These are phyloP conservation scores for Dimargaris xerosporica DNA, from an alignment of 192 early-diverging fungal species.

Conservation along the genomic window DNA sequence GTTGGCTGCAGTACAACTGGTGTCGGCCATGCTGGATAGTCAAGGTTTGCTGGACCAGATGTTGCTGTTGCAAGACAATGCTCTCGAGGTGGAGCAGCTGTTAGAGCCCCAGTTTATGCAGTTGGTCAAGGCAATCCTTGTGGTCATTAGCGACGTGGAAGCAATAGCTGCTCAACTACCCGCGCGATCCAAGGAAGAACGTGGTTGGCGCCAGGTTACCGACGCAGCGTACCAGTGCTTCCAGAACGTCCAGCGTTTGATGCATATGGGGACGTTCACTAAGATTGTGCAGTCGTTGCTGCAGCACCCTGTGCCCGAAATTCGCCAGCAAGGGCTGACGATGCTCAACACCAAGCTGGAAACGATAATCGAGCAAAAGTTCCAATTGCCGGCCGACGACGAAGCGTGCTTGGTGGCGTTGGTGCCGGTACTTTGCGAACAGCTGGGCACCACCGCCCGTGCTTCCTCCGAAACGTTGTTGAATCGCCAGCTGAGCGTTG, in stretches of 20 bases:
- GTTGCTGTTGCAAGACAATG: too few relatives aligned
- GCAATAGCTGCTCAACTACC: too few relatives aligned
- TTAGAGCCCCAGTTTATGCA: too few relatives aligned
- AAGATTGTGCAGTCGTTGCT: slow-evolving; percentile 47
- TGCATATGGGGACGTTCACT: slow-evolving; percentile 63
- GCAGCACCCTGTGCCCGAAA: slow-evolving; percentile 35
- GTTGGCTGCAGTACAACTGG: slow-evolving; percentile 27
- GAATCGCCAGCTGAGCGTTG: slow-evolving; percentile 61
- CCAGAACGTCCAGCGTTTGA: slow-evolving; percentile 54
- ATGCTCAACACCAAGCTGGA: slow-evolving; percentile 56
- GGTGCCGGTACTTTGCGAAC: slow-evolving; percentile 10
- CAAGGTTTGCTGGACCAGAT: background rate
- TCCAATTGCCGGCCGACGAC: slow-evolving; percentile 13
- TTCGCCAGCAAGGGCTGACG: slow-evolving; percentile 58
- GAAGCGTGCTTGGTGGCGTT: slow-evolving; percentile 23
- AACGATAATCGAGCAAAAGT: slow-evolving; percentile 17
- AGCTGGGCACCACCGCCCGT: background rate
- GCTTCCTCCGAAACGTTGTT: slow-evolving; percentile 21
- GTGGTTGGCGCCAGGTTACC: background rate
- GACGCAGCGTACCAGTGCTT: slow-evolving; percentile 46
- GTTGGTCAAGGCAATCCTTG: too few relatives aligned
- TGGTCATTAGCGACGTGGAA: too few relatives aligned
- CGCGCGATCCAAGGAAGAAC: too few relatives aligned
- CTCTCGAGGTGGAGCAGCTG: too few relatives aligned
- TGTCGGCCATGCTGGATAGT: slow-evolving; percentile 24